phyloP scores from a whole-genome alignment of 768 basidiomycete genomes.

The Mycena galopus region DNA sequence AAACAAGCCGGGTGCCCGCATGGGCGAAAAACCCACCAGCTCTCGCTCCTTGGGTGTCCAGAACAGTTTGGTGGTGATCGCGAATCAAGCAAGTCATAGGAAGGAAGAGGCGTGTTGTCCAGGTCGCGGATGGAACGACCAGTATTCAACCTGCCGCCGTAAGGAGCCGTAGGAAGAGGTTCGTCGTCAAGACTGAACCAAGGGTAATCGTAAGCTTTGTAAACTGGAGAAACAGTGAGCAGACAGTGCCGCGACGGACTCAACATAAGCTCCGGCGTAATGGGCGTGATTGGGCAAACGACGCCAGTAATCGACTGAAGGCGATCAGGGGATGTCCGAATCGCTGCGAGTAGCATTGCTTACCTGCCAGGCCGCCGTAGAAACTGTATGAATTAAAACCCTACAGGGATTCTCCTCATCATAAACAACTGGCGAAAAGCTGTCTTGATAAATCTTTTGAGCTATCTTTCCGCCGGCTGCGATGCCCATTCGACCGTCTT shows the following conservation, averaged over 20 bases:
- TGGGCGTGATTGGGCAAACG: neutral
- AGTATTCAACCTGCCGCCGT: neutral
- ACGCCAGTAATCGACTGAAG: neutral
- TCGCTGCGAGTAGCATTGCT: too few species aligned
- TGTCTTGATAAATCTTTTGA: conserved; percentile 7
- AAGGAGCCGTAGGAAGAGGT: neutral
- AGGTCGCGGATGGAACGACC: neutral
- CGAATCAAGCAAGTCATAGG: neutral
- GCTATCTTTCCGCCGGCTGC: conserved; percentile 7
- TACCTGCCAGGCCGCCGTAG: neutral
- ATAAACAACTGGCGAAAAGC: neutral
- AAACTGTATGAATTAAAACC: neutral
- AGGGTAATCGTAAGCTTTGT: neutral
- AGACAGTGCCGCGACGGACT: neutral
- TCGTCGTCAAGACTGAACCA: conserved; percentile 10
- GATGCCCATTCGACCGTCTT: conserved; percentile 6
- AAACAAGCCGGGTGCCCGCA: neutral
- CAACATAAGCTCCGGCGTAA: neutral
- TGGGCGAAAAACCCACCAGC: neutral
- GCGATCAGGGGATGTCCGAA: too few species aligned
- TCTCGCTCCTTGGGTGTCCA: neutral
- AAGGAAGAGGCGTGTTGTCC: neutral
- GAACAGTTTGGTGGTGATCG: neutral
- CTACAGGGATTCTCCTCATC: neutral
- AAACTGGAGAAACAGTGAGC: neutral